Conservation (phyloP, 305 asterid species). For the Fraxinus velutina region DNA sequence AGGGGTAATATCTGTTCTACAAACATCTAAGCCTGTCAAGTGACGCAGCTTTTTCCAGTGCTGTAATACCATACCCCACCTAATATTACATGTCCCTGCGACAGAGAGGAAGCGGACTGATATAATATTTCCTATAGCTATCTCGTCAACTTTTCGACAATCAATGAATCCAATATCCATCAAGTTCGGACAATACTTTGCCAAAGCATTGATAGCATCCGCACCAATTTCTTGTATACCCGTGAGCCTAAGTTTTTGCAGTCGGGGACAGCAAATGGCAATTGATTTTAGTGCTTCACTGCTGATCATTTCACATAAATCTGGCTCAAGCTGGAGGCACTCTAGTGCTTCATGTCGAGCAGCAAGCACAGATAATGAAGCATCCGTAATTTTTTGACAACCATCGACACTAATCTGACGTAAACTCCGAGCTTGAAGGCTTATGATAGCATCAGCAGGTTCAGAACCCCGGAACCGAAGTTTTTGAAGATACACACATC, state of each 20-base stretch:
- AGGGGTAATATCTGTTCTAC: conserved; percentile 67
- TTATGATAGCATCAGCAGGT: conserved; percentile 65
- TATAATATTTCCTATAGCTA: conserved; percentile 50
- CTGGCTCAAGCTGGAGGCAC: conserved; percentile 84
- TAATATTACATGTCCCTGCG: conserved; percentile 62
- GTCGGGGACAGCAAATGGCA: conserved; percentile 63
- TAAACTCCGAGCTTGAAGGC: conserved; percentile 63
- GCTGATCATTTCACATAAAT: conserved; percentile 72
- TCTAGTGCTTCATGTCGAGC: conserved; percentile 82
- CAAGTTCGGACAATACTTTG: conserved; percentile 53
- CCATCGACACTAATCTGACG: conserved; percentile 65
- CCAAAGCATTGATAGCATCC: conserved; percentile 70
- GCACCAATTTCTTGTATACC: conserved; percentile 70
- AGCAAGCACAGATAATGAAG: conserved; percentile 68
- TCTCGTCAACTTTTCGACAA: conserved; percentile 65
- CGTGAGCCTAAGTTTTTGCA: conserved; percentile 63
- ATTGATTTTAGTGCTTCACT: conserved; percentile 73
- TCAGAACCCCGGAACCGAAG: conserved; percentile 83
- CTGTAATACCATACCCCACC: conserved; percentile 56
- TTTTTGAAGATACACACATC: conserved; percentile 63
- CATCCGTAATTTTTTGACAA: conserved; percentile 70
- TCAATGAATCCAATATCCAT: conserved; percentile 74
- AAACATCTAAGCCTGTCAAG: conserved; percentile 74
- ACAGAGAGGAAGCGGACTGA: conserved; percentile 76
- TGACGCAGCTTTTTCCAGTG: conserved; percentile 66